Evolutionary conservation across 2,329 filamentous ascomycete genomes (phyloP), one percentile per base, ranked within the genome.

Genomic region (Sarocladiaceae sp.): DNA sequence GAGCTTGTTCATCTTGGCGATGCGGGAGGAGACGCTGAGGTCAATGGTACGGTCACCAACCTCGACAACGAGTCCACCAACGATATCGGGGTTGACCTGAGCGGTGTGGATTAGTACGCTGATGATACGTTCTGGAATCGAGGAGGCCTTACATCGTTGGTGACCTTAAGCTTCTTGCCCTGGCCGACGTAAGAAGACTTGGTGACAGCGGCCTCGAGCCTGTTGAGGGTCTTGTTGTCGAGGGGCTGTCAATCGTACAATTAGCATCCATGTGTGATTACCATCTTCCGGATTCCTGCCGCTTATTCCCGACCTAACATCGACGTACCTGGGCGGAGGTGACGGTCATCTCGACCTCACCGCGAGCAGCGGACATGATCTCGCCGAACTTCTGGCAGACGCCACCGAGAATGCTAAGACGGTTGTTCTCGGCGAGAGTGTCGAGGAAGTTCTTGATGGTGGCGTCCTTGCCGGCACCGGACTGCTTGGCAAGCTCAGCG

Each of bases 1-100:
- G 67, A 95, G 83, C 85, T 97, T 98, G 88, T 98, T 98, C 81
- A 98, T 88, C 82, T 89, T 95, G 67, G 87, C 80, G 70, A 98
- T 85, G 80, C 91, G 94, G 66, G 86, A 77, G 41, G 91, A 91
- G 62, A 98, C 90, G 70, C 85, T 93, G 58, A 96, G 85, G 72
- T 98, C 93, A 64, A 98, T 95, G 67, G 91, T 97, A 64, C 91
- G 86, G 78, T 97, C 91, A 61, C 90, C 91, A 57, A 97, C 85
- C 74, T 97, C 91, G 62, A 98, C 91, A 54, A 98, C 72, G 55
- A 98, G 82, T 51, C 93, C 93, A 55, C 93, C 93, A 55, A 94
- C 72, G 63, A 98, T 91, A 48, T 97, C 91, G 50, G 91, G 79
- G 80, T 95, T 93, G 68, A 97, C 86, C 86, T 89, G 53, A 46